Evolutionary conservation across 192 early-diverging fungal genomes (phyloP), one percentile per base, ranked within the genome.

Genomic region (Coemansia pectinata): DNA sequence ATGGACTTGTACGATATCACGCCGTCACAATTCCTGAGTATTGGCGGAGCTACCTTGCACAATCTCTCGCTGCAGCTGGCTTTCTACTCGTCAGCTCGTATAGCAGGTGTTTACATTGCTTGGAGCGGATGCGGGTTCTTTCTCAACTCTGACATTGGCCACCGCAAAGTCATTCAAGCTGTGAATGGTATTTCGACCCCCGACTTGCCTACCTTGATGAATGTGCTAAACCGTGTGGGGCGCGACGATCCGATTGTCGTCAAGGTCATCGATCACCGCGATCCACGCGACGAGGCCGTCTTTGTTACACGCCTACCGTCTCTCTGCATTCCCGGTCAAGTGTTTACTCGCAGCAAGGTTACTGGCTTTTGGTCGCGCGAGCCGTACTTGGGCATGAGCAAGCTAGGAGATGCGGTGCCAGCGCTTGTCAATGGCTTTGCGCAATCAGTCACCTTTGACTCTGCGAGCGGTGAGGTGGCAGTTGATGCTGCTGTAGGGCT

Each of bases 1-100:
- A 89, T 90, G 69, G 89, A 94, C 68, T 57, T 94, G 27, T 90
- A 90, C 50, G 75, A 81, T 5, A 87, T 92, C 50, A 97, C 94
- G 7, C 95, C 96, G 0, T 85, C 93, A 71, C 77, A 89, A 44
- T 91, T 91, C 73, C 82, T 97, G 1, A 86, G 91, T 38, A 86
- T 96, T 27, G 95, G 93, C 42, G 91, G 91, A 29, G 90, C 87
- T 25, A 86, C 87, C 53, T 73, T 94, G 31, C 87, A 91, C 73
- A 85, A 91, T 53, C 60, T 94, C 27, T 91, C 89, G 0, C 90
- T 90, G 65, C 89, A 91, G 44, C 69, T 91, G 10, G 90, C 91
- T 1, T 41, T 57, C n/a, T 53, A 47, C 27, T 65, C 66, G 47
- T 80, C 73, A 9, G 57, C 69, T 3, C 58, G 70, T 0, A 48